phyloP scores from a whole-genome alignment of 139 green algal genomes.

The Chlorella sorokiniana region DNA sequence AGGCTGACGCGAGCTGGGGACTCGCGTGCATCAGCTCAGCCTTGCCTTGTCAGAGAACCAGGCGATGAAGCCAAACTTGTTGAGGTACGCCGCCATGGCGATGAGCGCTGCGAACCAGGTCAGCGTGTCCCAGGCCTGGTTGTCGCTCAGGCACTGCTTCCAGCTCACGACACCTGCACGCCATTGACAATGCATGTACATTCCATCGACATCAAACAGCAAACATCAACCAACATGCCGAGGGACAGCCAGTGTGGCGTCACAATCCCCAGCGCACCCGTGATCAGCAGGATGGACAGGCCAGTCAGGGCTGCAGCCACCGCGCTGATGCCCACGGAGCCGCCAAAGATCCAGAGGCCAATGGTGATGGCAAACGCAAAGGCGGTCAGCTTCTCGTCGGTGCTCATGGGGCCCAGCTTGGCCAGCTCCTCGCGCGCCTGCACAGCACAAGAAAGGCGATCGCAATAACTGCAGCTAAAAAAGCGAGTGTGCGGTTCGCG shows the following conservation, averaged over 20 bases:
- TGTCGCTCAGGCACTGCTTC: constrained; percentile 76
- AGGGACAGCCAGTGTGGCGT: background rate
- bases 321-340: constrained; percentile 86
- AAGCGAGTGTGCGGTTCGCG: no score
- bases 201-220: background rate
- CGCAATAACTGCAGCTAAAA: background rate
- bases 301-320: constrained; percentile 96
- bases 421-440: constrained; percentile 82
- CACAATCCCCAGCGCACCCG: constrained; percentile 62
- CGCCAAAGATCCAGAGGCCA: constrained; percentile 92
- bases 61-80: constrained; percentile 97
- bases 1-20: background rate
- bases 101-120: constrained; percentile 99
- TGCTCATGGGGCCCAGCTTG: constrained; percentile 92
- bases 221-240: background rate
- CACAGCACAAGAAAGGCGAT: background rate
- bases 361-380: constrained; percentile 90
- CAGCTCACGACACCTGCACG: constrained; percentile 66
- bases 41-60: constrained; percentile 90
- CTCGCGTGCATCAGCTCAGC: background rate
- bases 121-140: constrained; percentile 96
- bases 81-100: constrained; percentile 97
- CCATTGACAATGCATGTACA: constrained; percentile 52
- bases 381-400: constrained; percentile 96
- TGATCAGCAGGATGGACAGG: constrained; percentile 94